Conservation (phyloP, 1,139 yeast species). For the Candida dubliniensis region DNA sequence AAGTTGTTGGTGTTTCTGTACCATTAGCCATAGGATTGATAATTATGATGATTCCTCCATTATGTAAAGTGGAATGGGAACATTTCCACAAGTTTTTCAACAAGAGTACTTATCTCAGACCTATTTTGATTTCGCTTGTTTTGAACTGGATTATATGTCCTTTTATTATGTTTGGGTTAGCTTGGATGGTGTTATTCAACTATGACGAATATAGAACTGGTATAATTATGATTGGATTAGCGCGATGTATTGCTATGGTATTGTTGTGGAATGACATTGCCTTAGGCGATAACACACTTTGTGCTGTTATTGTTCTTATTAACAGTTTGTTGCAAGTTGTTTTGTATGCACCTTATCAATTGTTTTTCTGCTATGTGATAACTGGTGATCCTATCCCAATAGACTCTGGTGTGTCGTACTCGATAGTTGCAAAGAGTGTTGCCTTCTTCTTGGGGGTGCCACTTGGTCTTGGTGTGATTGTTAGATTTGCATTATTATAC, state of each 20-base stretch:
- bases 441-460: conserved; percentile 59
- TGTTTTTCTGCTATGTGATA: conserved; percentile 46
- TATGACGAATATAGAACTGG: conserved; percentile 52
- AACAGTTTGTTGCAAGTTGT: conserved; percentile 55
- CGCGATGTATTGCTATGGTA: conserved; percentile 67
- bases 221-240: conserved; percentile 58
- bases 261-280: conserved; percentile 61
- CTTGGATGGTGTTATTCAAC: conserved; percentile 56
- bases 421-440: conserved; percentile 51
- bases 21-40: conserved; percentile 56
- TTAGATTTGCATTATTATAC: conserved; percentile 32
- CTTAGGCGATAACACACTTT: conserved; percentile 50
- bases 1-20: conserved; percentile 31
- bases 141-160: conserved; percentile 62
- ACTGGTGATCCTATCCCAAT: conserved; percentile 19
- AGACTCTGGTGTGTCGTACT: conserved; percentile 27
- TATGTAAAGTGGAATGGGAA: conserved; percentile 57
- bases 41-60: conserved; percentile 60
- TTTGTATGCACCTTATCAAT: conserved; percentile 55
- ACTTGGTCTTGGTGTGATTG: conserved; percentile 43
- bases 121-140: conserved; percentile 40
- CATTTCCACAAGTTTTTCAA: conserved; percentile 18
- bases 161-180: conserved; percentile 55
- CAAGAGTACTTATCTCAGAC: conserved; percentile 26
- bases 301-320: conserved; percentile 53